phyloP scores from a whole-genome alignment of 768 basidiomycete genomes.

The Lactarius hengduanensis region DNA sequence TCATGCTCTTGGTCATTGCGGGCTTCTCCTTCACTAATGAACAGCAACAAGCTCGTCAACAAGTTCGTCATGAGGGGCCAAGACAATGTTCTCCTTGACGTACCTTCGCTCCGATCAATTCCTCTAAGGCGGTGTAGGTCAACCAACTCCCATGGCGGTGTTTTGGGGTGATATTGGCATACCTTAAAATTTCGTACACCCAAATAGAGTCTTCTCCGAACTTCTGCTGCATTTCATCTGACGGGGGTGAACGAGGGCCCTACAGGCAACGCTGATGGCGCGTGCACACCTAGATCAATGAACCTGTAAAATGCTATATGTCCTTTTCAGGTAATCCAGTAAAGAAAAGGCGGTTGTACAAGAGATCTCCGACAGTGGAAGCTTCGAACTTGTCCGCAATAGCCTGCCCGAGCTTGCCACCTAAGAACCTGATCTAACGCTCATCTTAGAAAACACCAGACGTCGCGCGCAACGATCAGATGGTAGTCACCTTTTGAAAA shows the following conservation, averaged over 20 bases:
- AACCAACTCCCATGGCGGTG: background rate
- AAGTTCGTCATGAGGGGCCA: background rate
- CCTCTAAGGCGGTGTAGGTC: constrained; percentile 48
- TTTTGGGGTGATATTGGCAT: constrained; percentile 30
- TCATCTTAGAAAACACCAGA: background rate
- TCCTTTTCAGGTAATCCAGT: background rate
- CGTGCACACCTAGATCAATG: constrained; percentile 51
- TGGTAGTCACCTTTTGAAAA: constrained; percentile 49
- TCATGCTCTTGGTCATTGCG: constrained; percentile 83
- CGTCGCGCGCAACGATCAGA: constrained; percentile 7
- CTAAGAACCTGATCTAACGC: constrained; percentile 83
- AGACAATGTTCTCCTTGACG: constrained; percentile 14
- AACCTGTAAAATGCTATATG: constrained; percentile 39
- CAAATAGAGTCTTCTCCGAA: constrained; percentile 84
- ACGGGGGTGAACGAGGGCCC: background rate
- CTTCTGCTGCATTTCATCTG: constrained; percentile 49
- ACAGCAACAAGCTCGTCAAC: background rate
- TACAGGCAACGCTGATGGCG: constrained; percentile 12
- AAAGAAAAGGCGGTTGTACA: constrained; percentile 51
- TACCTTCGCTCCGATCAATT: constrained; percentile 87
- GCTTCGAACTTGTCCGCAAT: constrained; percentile 87
- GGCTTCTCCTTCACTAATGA: constrained; percentile 80
- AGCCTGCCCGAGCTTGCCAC: constrained; percentile 90
- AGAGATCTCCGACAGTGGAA: constrained; percentile 84
- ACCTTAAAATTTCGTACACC: constrained; percentile 92